These are phyloP conservation scores for Fusarium brachygibbosum DNA, from an alignment of 2,329 filamentous ascomycete genomes.

Conservation along the genomic window DNA sequence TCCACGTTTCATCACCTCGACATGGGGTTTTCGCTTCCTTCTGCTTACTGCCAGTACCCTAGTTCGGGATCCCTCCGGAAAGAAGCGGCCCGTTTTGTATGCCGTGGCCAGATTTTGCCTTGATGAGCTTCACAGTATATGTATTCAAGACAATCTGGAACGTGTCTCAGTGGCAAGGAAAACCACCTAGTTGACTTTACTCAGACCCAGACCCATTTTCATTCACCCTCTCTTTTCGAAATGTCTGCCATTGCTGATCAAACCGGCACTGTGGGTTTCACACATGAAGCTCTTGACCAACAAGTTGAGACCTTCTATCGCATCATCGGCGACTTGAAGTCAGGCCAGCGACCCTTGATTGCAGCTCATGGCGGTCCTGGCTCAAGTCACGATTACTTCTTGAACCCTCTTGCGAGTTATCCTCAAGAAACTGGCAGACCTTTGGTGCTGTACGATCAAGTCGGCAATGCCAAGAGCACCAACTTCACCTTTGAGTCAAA, in stretches of 20 bases:
- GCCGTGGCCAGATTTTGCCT: neutral
- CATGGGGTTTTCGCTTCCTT: constrained; percentile 11
- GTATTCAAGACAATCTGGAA: neutral
- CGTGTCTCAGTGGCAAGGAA: neutral
- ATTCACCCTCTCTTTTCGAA: neutral
- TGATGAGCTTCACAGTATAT: constrained; percentile 2
- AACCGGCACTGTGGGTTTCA: constrained; percentile 11
- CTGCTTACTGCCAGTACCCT: constrained; percentile 5
- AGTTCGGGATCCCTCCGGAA: neutral
- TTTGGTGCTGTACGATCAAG: constrained; percentile 7
- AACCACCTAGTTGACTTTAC: neutral
- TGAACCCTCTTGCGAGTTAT: constrained; percentile 6
- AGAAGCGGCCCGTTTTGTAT: too few species aligned
- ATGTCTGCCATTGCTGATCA: constrained; percentile 4
- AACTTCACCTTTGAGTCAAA: constrained; percentile 16
- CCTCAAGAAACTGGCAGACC: constrained; percentile 13
- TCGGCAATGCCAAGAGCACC: constrained; percentile 16
- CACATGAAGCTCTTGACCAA: constrained; percentile 11
- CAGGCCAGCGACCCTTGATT: constrained; percentile 14
- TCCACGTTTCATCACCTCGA: too few species aligned
- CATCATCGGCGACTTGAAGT: constrained; percentile 12
- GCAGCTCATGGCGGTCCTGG: constrained; percentile 14
- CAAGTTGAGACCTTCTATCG: constrained; percentile 8
- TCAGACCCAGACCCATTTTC: neutral
- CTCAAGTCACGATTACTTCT: constrained; percentile 17